phyloP scores from a whole-genome alignment of 192 early-diverging fungal genomes.

The Spinellus fusiger region DNA sequence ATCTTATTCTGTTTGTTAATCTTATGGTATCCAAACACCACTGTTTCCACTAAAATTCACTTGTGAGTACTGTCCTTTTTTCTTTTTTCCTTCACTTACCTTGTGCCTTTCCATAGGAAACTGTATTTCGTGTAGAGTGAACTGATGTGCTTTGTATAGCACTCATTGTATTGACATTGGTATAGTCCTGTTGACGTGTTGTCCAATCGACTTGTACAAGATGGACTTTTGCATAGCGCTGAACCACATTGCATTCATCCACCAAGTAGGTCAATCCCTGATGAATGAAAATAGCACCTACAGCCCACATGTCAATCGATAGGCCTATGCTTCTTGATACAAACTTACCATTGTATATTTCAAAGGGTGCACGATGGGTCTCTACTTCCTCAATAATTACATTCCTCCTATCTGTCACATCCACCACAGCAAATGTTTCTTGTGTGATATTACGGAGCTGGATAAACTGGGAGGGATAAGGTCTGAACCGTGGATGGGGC shows the following conservation, averaged over 20 bases:
- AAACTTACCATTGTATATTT: conserved; percentile 47
- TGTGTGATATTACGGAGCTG: conserved; percentile 46
- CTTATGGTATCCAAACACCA: conserved; percentile 54
- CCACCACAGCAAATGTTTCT: conserved; percentile 43
- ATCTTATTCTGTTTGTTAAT: conserved; percentile 37
- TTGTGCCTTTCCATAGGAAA: conserved; percentile 19
- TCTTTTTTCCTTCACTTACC: conserved; percentile 4
- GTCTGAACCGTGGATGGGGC: conserved; percentile 36
- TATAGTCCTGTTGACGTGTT: conserved; percentile 47
- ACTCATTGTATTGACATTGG: conserved; percentile 41
- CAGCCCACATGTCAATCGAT: not conserved
- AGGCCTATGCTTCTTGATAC: not conserved
- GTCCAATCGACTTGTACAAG: conserved; percentile 44
- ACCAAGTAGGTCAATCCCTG: conserved; percentile 51
- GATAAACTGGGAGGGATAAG: conserved; percentile 37
- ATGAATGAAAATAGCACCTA: conserved; percentile 57
- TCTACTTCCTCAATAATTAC: conserved; percentile 50
- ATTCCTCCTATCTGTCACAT: conserved; percentile 34
- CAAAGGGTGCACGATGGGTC: conserved; percentile 41
- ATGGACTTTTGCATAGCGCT: conserved; percentile 37
- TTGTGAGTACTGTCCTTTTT: not conserved
- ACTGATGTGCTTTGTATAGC: not conserved
- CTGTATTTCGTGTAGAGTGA: not conserved
- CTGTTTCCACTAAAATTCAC: conserved; percentile 48
- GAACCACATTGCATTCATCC: conserved; percentile 42